Base-by-base conservation (phyloP, 2,329 filamentous ascomycete species). In the Simplicillium aogashimaense region DNA sequence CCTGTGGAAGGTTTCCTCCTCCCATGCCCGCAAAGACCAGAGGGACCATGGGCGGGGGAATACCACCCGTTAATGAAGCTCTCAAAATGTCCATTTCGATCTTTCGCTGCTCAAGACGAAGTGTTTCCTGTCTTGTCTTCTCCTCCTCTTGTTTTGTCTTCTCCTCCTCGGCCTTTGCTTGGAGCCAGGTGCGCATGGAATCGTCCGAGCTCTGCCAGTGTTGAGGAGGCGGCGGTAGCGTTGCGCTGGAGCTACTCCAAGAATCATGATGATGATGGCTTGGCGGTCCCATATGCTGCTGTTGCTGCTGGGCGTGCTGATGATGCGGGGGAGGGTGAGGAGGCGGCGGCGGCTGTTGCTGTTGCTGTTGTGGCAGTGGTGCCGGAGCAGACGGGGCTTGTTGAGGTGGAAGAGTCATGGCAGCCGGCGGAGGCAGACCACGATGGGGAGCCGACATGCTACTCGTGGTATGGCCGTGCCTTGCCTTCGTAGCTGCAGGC, bases 121-220 rank as follows among this genome's bases (percentile, higher is more conserved):
- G 61, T 28, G 67, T 65, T 58, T 86, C 84, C 50, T 78, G 74
- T 34, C 66, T 66, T 16, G 74, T 77, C 51, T 72, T 81, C 59
- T 87, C 82, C 59, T 87, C 82, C 59, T 88, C 83, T 60, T 86
- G 83, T 54, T 66, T 79, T 45, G 78, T 72, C 53, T 71, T 77
- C 53, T 88, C 83, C 54, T 88, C 83, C 58, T 88, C 84, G 1
- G 76, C 67, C 57, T 81, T 86, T 39, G 83, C 78, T 40, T 74
- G 62, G 16, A 87, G 64, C 83, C 83, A 88, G 40, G 70, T 74
- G 45, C 74, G 77, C 78, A 85, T 83, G 3, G 78, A 73, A 30
- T 86, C 82, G 52, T 86, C 81, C 29, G 74, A 68, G 36, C 72
- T 74, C 53, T 81, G 76, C 74, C 80, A 83, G 55, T 78, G 74